phyloP scores from a whole-genome alignment of 495 filamentous ascomycete species.

The Glonium stellatum region DNA sequence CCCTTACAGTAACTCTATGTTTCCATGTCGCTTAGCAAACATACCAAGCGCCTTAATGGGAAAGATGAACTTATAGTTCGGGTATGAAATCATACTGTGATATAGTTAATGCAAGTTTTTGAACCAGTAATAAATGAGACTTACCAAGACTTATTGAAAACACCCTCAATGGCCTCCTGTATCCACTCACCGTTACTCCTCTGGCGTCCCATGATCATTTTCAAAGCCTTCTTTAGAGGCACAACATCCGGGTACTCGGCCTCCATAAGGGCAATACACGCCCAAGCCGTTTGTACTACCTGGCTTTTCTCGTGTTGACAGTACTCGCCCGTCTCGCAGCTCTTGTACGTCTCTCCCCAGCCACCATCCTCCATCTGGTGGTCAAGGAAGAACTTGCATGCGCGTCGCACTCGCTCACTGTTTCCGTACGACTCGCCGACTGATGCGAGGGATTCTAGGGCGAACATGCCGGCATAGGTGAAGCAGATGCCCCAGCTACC shows the following conservation, averaged over 20 bases:
- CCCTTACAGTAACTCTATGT: conserved; percentile 44
- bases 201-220: conserved; percentile 78
- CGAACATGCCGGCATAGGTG: conserved; percentile 94
- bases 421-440: conserved; percentile 76
- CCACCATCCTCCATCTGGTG: conserved; percentile 84
- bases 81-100: conserved; percentile 90
- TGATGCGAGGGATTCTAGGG: conserved; percentile 73
- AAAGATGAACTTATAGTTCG: conserved; percentile 98
- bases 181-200: conserved; percentile 85
- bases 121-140: conserved; percentile 29
- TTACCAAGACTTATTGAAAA: conserved; percentile 96
- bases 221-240: conserved; percentile 66
- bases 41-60: conserved; percentile 88
- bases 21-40: conserved; percentile 70
- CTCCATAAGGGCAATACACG: conserved; percentile 74
- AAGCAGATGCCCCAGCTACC: conserved; percentile 97
- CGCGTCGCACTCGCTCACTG: conserved; percentile 60
- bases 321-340: conserved; percentile 60
- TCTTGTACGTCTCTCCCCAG: conserved; percentile 92
- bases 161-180: conserved; percentile 92
- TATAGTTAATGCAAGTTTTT: conserved; percentile 12
- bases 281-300: conserved; percentile 92
- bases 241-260: conserved; percentile 72
- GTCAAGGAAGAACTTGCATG: conserved; percentile 76
- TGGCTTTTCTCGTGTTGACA: conserved; percentile 60